phyloP scores from a whole-genome alignment of 257 asterid genomes.

The Pogostemon cablin region DNA sequence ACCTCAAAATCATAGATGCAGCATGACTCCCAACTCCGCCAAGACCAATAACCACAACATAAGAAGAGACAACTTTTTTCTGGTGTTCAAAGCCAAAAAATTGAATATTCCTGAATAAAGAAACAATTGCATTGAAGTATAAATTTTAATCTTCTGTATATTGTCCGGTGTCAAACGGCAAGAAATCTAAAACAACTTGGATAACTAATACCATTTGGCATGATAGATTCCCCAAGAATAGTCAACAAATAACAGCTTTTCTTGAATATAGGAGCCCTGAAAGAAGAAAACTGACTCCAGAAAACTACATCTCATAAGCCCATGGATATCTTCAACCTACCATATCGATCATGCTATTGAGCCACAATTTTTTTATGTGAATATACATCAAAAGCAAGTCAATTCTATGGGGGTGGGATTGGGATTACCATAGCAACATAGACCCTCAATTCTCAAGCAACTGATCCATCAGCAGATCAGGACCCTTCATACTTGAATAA shows the following conservation, averaged over 20 bases:
- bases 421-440: not conserved
- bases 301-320: not conserved
- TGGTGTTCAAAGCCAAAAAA: slow-evolving; percentile 87
- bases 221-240: not conserved
- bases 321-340: slow-evolving; percentile 6
- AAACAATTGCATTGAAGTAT: slow-evolving; percentile 16
- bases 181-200: slow-evolving; percentile 13
- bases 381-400: not conserved
- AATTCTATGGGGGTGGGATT: not conserved
- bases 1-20: slow-evolving; percentile 95
- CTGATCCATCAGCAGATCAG: not conserved
- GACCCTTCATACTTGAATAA: not conserved
- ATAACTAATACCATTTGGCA: not conserved
- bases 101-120: slow-evolving; percentile 75
- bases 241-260: not conserved
- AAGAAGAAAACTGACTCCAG: not conserved
- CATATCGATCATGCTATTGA: not conserved
- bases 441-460: not conserved
- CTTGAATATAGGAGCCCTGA: not conserved
- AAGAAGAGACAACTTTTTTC: slow-evolving; percentile 75
- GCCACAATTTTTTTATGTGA: not conserved
- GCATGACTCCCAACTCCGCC: slow-evolving; percentile 99
- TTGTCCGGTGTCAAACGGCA: slow-evolving; percentile 2
- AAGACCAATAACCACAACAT: slow-evolving; percentile 93
- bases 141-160: slow-evolving; percentile 14